These are phyloP conservation scores for Claviceps sp. DNA, from an alignment of 2,329 filamentous ascomycete genomes.

Conservation along the genomic window DNA sequence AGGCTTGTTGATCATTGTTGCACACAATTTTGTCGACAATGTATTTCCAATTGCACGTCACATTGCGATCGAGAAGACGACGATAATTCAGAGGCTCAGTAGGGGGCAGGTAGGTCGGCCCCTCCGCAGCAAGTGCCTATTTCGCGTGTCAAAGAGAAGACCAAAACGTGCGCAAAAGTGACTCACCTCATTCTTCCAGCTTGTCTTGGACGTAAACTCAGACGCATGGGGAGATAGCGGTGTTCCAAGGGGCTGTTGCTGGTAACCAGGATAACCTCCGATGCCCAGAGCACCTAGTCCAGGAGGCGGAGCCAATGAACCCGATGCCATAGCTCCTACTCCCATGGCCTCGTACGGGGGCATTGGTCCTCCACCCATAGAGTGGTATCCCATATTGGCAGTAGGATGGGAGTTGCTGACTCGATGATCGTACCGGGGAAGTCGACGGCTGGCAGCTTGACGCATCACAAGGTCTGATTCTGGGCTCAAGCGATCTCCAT, in stretches of 20 bases:
- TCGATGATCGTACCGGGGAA: constrained; percentile 33
- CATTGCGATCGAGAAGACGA: constrained; percentile 83
- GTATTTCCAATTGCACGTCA: constrained; percentile 98
- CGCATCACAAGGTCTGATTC: constrained; percentile 36
- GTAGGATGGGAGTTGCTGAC: constrained; percentile 23
- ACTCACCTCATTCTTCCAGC: constrained; percentile 44
- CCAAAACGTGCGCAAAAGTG: background rate
- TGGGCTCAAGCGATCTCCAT: constrained; percentile 31
- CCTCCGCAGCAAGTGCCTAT: constrained; percentile 31
- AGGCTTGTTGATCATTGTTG: constrained; percentile 98
- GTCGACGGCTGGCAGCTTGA: constrained; percentile 28
- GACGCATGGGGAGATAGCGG: constrained; percentile 59
- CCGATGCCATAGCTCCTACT: constrained; percentile 19
- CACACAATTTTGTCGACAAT: constrained; percentile 99
- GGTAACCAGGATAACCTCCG: constrained; percentile 34
- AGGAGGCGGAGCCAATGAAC: constrained; percentile 20
- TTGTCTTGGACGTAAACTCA: constrained; percentile 50
- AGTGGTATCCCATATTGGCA: constrained; percentile 20
- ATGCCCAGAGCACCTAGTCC: constrained; percentile 25
- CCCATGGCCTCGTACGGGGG: constrained; percentile 24
- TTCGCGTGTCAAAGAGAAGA: constrained; percentile 7
- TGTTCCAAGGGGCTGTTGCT: constrained; percentile 46
- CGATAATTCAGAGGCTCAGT: constrained; percentile 94
- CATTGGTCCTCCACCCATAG: constrained; percentile 14
- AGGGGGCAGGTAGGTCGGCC: constrained; percentile 69